Evolutionary conservation across 169 alveolate genomes (phyloP), one percentile per base, ranked within the genome.

Genomic region (Theileria orientalis): DNA sequence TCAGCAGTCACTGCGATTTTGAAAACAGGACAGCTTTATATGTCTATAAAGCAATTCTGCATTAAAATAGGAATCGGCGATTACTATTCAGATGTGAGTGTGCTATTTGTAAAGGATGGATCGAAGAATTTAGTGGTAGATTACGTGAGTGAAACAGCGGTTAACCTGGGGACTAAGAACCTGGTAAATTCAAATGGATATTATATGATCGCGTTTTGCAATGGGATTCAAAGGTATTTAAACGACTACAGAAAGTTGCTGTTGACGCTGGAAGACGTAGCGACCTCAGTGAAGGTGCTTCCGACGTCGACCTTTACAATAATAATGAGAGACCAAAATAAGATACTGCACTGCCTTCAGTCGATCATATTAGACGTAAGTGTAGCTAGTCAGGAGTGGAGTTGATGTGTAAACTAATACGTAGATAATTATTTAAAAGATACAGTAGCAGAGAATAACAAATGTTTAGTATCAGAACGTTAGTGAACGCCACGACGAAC

Each of bases 251-350:
- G 78, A 41, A 69, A 72, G 37, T 71, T 51, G 47, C 71, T 86
- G 41, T 73, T 84, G 37, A 77, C 75, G 21, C 51, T 86, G 21
- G 90, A 86, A 52, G 83, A 83, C 54, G 71, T 68, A 37, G 70
- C 82, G 44, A 75, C 74, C 69, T 82, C 87, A 8, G 85, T 82
- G 61, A 83, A 78, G 41, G 71, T 64, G 25, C 72, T 87, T 35
- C 90, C 92, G 44, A 74, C 82, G 44, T 76, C 86, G 30, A 86
- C 87, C 29, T 54, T 86, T 30, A 21, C 83, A 47, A 44, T 87
- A 14, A 72, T 83, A 70, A 27, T 86, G 83, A 68, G 71, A 37
- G 77, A 86, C 54, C 87, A 86, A 42, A 86, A 82, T 67, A 82
- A 82, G 52, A 83, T 74, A 69, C 42, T 86, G 29, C 64, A 83